Base-by-base conservation (phyloP, 75 land plant species). In the Larix kaempferi region DNA sequence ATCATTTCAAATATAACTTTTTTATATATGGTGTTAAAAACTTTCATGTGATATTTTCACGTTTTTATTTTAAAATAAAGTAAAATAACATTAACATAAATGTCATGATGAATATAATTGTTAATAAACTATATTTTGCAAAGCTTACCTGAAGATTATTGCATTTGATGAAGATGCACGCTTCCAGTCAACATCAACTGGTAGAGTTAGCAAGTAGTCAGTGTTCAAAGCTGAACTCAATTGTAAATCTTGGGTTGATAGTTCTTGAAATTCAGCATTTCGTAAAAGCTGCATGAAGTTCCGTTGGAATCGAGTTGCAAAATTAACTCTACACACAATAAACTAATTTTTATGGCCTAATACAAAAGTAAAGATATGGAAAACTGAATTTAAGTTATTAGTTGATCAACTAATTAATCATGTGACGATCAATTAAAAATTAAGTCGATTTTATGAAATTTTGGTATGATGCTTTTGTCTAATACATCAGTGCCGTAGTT, bases 141-240 rank as follows among this genome's bases (percentile, higher is more conserved):
- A 74, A 66, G 49, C 33, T 80, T 75, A 87, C 97, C 88, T 90
- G 86, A 94, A 96, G 59, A 96, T 88, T 56, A 96, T 91, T 59
- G 94, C 91, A 78, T 89, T 88, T 59, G 95, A 89, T 33, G 90
- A 91, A 57, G 90, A 91, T 75, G 98, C 92, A 23, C 76, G 82
- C 61, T 89, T 91, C 99, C 99, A 96, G 79, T 96, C 98, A 29
- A 96, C 92, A 82, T 94, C 94, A 59, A 96, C 88, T 54, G 99
- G 99, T 74, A 96, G 74, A 27, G 95, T 96, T 54, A 96, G 84
- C n/a, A 96, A 89, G 82, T 96, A 94, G 77, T 96, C 98, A 26
- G 90, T 87, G 62, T 96, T 92, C 56, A 96, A 74, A 12, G 95
- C 89, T 60, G 91, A 86, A 22, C 94, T 88, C 71, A 96, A 84